Evolutionary conservation across 2,329 filamentous ascomycete genomes (phyloP).

Genomic region (Botrytis pseudocinerea): DNA sequence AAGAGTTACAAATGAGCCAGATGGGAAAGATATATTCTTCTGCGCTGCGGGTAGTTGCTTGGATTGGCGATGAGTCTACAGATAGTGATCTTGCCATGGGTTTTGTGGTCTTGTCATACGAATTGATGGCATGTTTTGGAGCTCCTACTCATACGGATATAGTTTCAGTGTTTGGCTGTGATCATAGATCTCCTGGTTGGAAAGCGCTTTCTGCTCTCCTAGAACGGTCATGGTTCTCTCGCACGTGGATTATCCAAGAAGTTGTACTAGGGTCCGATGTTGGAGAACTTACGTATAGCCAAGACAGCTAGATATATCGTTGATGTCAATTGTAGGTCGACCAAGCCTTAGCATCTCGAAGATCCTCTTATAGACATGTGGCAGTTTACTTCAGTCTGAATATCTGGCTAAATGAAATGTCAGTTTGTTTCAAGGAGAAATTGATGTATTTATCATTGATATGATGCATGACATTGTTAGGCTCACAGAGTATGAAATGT

Average conservation of each 20-base stretch:
- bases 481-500: no score
- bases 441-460: no score
- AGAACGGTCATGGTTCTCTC: not conserved
- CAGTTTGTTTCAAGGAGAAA: no score
- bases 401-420: no score
- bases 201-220: not conserved
- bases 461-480: no score
- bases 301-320: no score
- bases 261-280: not conserved
- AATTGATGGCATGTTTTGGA: not conserved
- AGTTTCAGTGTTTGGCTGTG: not conserved
- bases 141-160: not conserved
- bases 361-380: no score
- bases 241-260: not conserved
- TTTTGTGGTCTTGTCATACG: not conserved
- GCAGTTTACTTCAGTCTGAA: no score
- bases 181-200: not conserved
- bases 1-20: not conserved
- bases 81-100: not conserved
- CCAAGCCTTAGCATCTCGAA: no score
- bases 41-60: not conserved
- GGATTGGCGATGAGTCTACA: not conserved
- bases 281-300: no score
- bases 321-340: no score
- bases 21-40: not conserved